phyloP scores from a whole-genome alignment of 192 early-diverging fungal genomes.

The Entomortierella lignicola region DNA sequence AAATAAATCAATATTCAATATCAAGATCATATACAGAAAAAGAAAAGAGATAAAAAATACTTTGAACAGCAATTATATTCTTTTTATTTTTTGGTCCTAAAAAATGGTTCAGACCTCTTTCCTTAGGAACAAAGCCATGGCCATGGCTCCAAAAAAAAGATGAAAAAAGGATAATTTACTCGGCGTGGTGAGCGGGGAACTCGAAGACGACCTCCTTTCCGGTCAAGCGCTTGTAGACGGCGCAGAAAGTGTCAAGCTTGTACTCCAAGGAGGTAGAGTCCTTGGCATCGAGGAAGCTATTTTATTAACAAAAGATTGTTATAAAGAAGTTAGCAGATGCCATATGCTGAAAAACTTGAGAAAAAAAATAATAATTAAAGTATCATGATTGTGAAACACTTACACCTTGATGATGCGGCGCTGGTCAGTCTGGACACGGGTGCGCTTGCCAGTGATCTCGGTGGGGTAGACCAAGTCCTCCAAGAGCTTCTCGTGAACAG shows the following conservation, averaged over 20 bases:
- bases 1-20: background rate
- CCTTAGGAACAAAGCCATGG: background rate
- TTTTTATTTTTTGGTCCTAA: slow-evolving; percentile 23
- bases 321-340: background rate
- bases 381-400: slow-evolving; percentile 34
- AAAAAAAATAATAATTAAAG: background rate
- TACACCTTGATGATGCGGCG: slow-evolving; percentile 94
- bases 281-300: slow-evolving; percentile 95
- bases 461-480: slow-evolving; percentile 99
- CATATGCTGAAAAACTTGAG: no score
- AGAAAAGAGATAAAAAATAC: background rate
- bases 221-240: slow-evolving; percentile 97
- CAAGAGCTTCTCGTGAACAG: slow-evolving; percentile 96
- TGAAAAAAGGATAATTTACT: slow-evolving; percentile 45
- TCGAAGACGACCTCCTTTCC: slow-evolving; percentile 99
- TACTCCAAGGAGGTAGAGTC: slow-evolving; percentile 98
- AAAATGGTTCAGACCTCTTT: background rate
- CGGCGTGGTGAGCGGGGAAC: slow-evolving; percentile 80
- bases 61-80: slow-evolving; percentile 22
- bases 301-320: background rate
- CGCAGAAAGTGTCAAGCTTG: slow-evolving; percentile 99
- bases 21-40: background rate
- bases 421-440: slow-evolving; percentile 96
- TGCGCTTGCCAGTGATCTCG: slow-evolving; percentile 99
- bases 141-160: background rate